phyloP scores from a whole-genome alignment of 2,329 filamentous ascomycete species.

The Penicillium brevicompactum region DNA sequence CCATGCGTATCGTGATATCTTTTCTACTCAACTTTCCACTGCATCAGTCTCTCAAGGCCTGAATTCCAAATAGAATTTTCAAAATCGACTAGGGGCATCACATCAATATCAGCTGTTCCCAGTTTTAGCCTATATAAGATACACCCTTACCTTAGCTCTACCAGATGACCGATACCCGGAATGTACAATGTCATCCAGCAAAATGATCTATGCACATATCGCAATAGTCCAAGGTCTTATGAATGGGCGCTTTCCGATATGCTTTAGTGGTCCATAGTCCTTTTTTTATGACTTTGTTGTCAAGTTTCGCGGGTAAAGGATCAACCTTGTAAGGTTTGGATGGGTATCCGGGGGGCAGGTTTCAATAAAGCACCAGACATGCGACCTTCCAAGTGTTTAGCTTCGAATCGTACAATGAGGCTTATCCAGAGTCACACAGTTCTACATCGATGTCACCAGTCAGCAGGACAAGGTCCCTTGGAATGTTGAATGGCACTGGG shows the following conservation, averaged over 20 bases:
- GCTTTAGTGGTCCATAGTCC: background rate
- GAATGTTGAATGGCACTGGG: background rate
- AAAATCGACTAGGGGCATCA: too few relatives aligned
- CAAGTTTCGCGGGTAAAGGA: background rate
- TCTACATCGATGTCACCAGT: background rate
- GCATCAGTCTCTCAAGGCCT: too few relatives aligned
- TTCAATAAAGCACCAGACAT: conserved; percentile 3
- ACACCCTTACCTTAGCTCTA: background rate
- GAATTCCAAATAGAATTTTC: too few relatives aligned
- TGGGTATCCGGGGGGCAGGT: conserved; percentile 1
- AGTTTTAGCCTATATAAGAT: background rate
- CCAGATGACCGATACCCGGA: background rate
- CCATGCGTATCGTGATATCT: too few relatives aligned
- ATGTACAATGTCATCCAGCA: background rate
- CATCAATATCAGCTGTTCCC: background rate
- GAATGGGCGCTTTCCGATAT: background rate
- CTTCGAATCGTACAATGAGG: background rate
- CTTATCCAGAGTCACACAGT: conserved; percentile 4
- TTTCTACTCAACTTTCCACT: too few relatives aligned
- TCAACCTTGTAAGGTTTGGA: conserved; percentile 1
- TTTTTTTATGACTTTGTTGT: background rate
- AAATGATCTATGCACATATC: background rate
- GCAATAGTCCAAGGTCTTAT: background rate
- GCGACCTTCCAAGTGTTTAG: background rate
- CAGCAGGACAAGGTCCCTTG: conserved; percentile 3